These are phyloP conservation scores for Epichloe sp. DNA, from an alignment of 2,329 filamentous ascomycete genomes.

Conservation along the genomic window DNA sequence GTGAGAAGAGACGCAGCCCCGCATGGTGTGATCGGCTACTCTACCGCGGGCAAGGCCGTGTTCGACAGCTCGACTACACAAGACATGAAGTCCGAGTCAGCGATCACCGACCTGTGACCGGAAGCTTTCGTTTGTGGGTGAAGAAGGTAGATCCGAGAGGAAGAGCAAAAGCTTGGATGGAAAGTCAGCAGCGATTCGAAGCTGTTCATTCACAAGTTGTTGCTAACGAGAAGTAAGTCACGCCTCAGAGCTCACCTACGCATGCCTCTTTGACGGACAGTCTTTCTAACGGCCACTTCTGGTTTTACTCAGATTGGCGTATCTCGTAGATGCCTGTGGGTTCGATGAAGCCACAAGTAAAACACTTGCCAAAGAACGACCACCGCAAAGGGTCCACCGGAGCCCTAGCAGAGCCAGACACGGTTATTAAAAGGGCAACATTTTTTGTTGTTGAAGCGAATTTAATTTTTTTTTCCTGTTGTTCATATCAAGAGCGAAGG, in stretches of 20 bases:
- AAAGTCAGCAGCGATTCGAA: conserved; percentile 63
- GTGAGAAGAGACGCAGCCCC: conserved; percentile 85
- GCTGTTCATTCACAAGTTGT: conserved; percentile 55
- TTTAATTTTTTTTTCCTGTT: not conserved
- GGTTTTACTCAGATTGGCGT: conserved; percentile 28
- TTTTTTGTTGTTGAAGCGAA: not conserved
- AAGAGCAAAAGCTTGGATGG: conserved; percentile 54
- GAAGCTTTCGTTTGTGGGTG: conserved; percentile 66
- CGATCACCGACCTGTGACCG: conserved; percentile 88
- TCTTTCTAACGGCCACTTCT: not conserved
- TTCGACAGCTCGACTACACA: conserved; percentile 78
- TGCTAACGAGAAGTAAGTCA: conserved; percentile 61
- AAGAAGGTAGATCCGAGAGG: conserved; percentile 65
- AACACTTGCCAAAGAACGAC: conserved; percentile 30
- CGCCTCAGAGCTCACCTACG: not conserved
- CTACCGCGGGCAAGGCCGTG: conserved; percentile 67
- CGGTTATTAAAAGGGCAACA: not conserved
- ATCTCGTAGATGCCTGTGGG: conserved; percentile 38
- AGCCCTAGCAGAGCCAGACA: conserved; percentile 14
- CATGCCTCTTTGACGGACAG: not conserved
- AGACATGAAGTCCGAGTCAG: conserved; percentile 83
- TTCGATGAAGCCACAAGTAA: conserved; percentile 40
- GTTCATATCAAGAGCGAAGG: not conserved
- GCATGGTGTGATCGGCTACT: conserved; percentile 94
- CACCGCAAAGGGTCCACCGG: conserved; percentile 13